Base-by-base conservation (phyloP, 352 stramenopile species). In the Stramenopiles sp. region DNA sequence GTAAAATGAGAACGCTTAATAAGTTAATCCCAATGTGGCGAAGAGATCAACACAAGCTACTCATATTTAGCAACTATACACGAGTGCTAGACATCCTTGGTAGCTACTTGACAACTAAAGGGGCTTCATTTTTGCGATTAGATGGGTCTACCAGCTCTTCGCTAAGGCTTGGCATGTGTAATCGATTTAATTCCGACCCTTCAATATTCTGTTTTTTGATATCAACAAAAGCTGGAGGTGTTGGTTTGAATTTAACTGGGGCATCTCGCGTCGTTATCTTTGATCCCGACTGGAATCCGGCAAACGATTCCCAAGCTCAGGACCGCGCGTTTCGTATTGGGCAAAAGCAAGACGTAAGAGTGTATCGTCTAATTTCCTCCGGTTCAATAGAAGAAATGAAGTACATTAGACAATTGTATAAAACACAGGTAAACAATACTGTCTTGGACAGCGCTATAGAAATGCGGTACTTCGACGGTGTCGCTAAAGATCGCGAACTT, bases 71-170 rank as follows among this genome's bases (percentile, higher is more conserved):
- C 30, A 95, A 99, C 85, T 99, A 99, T 96, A 97, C 93, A 80
- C 96, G 95, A 76, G 99, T 99, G 95, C 88, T 99, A 32, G 97
- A 99, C 86, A 95, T 99, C 33, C 89, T 99, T 14, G 96, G 99
- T 88, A 89, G 93, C 75, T 99, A 99, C 86, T 87, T 99, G 44
- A 99, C 97, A 83, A 87, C 99, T 4, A 93, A 99, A 85, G 94
- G 95, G 0, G 92, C 98, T 83, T 97, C 94, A 14, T 99, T 99
- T 83, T 91, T 99, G 78, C 90, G 96, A n/a, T 85, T 99, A 76
- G 97, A 99, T 87, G 97, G 96, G 1, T 91, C 91, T 7, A 99
- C 96, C 0, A 92, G 93, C 81, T 93, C 99, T 8, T 94, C 98
- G 82, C 91, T 92, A 81, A 89, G 96, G 0, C 97, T 99, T 85